Base-by-base conservation (phyloP, 169 alveolate genomes). In the Condylostoma magnum region DNA sequence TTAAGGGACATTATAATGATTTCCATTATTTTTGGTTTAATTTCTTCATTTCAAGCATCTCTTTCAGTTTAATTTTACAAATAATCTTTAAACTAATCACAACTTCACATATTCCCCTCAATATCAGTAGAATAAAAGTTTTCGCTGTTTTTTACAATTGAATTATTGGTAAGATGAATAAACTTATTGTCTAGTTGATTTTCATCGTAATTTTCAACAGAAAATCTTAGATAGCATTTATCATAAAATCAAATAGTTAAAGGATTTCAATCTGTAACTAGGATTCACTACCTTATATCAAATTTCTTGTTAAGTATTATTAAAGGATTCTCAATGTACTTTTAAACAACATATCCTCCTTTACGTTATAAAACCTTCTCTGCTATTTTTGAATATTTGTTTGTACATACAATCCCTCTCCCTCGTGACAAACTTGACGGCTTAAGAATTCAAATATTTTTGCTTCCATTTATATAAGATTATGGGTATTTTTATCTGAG, bases 221-320 rank as follows among this genome's bases (percentile, higher is more conserved):
- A 80, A 54, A 91, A 87, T 77, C 97, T 79, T 10, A 93, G 56
- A 63, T 89, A 90, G 52, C 93, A 87, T 28, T 91, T 87, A 46
- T 82, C 90, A 73, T 82, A 90, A 46, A 84, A 67, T 87, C 91
- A 88, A 5, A 84, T 83, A 28, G 86, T 84, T 33, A 94, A 72
- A 30, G 95, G 95, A 46, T 83, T 79, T 78, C 94, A 86, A 71
- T 77, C 84, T 28, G 96, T 84, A 3, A 94, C 91, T 38, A 90
- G 79, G 28, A 91, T 94, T 95, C 96, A 94, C 73, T 88, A 86
- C 50, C 98, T 71, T 8, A 94, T 90, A 73, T 91, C 96, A 60
- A 91, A 90, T 75, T 90, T 88, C 82, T 83, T 87, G 27, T 86
- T 85, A 52, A 55, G 30, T 4, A 91, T 82, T 6, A 89, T 65